Conservation (phyloP, 305 asterid species). For the Vinca major region DNA sequence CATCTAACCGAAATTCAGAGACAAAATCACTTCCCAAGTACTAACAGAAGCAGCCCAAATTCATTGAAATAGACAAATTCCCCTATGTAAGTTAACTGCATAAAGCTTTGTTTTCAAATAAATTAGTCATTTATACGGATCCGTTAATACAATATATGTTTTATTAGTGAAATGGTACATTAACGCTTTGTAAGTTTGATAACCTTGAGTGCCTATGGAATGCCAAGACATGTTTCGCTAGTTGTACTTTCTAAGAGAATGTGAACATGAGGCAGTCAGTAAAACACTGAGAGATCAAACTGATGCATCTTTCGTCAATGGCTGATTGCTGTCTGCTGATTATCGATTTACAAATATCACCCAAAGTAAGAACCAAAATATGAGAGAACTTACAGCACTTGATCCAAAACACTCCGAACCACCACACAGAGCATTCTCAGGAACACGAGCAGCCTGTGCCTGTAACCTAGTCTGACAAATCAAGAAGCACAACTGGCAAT, state of each 20-base stretch:
- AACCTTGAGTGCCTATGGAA: neutral
- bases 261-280: neutral
- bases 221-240: neutral
- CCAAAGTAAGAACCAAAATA: neutral
- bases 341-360: neutral
- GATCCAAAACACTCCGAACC: slow-evolving; percentile 31
- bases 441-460: slow-evolving; percentile 88
- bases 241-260: neutral
- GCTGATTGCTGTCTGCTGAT: neutral
- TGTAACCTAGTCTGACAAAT: slow-evolving; percentile 77
- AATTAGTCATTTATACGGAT: neutral
- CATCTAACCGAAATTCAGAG: slow-evolving; percentile 34
- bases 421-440: slow-evolving; percentile 34
- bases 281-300: neutral
- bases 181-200: neutral
- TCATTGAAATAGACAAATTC: neutral
- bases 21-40: neutral
- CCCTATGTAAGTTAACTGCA: neutral
- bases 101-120: neutral
- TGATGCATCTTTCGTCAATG: neutral
- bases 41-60: neutral
- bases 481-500: slow-evolving; percentile 8
- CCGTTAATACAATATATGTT: neutral
- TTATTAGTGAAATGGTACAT: neutral
- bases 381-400: slow-evolving; percentile 29